Evolutionary conservation across 345 rosid species (phyloP), one percentile per base, ranked within the genome.

Genomic region (Euphorbia lathyris): DNA sequence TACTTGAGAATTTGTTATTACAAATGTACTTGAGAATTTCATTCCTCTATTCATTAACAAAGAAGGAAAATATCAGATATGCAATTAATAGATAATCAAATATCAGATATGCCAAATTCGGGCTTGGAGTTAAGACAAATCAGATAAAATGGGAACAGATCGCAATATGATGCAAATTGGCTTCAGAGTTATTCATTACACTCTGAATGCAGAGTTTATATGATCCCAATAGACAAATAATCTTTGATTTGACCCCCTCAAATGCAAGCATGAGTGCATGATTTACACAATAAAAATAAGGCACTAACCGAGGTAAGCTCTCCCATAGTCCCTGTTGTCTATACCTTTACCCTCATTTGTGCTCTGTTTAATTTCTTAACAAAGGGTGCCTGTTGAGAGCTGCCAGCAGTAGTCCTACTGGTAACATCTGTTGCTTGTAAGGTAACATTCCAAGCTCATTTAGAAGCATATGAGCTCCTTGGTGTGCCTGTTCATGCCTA

Each of bases 291-390:
- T 10, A n/a, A 10, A 23, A 30, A 36, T 22, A 51, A 62, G 12
- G 30, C 27, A 68, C 90, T 80, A 74, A 85, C 96, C 67, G 93
- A 93, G 30, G 87, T 89, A 56, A 90, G 81, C 77, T 93, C 98
- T 80, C 98, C 96, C 97, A 89, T 90, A 9, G 96, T 90, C 76
- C 98, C 97, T 0, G 97, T 93, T 23, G 97, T 90, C 90, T 88
- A 93, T 23, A 87, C 93, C 98, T 93, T 40, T 40, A 34, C 38
- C 43, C 11, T 8, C 10, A 40, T 9, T 5, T 40, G 43, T 40
- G 9, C 43, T 40, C 43, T 40, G 43, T 40, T 40, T 40, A 40
- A 4, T 40, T 40, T 40, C 43, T 40, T 40, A 40, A 40, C 43
- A 9, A 34, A 34, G 4, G 9, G 43, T 4, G 6, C 43, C 43